Evolutionary conservation across 345 rosid species (phyloP).

Genomic region (Sapria himalayana): DNA sequence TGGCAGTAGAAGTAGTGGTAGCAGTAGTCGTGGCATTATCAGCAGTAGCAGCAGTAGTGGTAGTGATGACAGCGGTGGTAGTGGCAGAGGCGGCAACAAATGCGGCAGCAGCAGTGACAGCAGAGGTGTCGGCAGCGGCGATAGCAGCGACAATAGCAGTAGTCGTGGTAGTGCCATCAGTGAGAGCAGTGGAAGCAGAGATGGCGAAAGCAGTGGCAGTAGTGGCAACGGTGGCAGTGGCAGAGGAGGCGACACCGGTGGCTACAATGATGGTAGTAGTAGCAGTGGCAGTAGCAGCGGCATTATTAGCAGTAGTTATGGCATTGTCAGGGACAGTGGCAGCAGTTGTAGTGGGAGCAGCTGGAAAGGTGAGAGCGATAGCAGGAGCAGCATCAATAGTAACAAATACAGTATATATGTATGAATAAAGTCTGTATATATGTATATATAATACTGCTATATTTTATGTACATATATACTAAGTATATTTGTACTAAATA

Average conservation of each 20-base stretch:
- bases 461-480: too few species aligned
- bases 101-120: neutral
- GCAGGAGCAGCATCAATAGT: neutral
- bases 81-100: neutral
- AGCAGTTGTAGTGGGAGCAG: constrained; percentile 1
- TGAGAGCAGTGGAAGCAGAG: neutral
- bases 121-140: neutral
- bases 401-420: too few species aligned
- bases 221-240: neutral
- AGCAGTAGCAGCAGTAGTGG: neutral
- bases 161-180: neutral
- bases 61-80: neutral
- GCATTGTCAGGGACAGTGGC: neutral
- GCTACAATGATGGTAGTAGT: neutral
- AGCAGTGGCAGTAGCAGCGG: neutral
- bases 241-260: neutral
- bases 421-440: too few species aligned
- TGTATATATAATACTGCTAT: too few species aligned
- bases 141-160: neutral
- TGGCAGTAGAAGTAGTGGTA: neutral
- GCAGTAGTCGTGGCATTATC: constrained; percentile 1
- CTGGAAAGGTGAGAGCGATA: neutral
- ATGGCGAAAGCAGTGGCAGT: neutral
- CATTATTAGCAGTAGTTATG: neutral
- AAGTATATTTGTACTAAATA: too few species aligned